These are phyloP conservation scores for Wickerhamiella parazyma DNA, from an alignment of 805 yeast species.

Conservation along the genomic window DNA sequence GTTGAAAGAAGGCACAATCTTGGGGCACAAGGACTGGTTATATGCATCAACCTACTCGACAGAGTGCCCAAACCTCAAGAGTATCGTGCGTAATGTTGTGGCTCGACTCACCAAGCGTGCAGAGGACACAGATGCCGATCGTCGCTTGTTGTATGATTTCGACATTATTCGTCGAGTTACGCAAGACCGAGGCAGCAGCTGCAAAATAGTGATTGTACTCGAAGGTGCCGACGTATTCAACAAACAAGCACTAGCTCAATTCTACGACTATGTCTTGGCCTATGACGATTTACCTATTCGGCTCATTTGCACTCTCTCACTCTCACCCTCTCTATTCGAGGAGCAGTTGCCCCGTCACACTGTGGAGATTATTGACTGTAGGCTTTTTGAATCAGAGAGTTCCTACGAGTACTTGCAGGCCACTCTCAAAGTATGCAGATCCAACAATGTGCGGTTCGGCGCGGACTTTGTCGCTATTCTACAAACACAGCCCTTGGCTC, in stretches of 20 bases:
- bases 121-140: constrained; percentile 19
- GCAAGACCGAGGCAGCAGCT: constrained; percentile 1
- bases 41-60: constrained; percentile 24
- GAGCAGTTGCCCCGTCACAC: constrained; percentile 23
- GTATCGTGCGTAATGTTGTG: constrained; percentile 24
- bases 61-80: constrained; percentile 27
- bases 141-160: constrained; percentile 28
- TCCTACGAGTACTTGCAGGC: constrained; percentile 10
- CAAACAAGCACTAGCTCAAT: constrained; percentile 19
- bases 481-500: background rate
- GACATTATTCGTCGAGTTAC: constrained; percentile 27
- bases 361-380: constrained; percentile 15
- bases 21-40: constrained; percentile 11
- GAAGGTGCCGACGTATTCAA: constrained; percentile 31
- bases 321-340: constrained; percentile 27
- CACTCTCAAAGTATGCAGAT: constrained; percentile 2
- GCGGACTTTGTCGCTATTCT: constrained; percentile 5
- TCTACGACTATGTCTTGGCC: constrained; percentile 24
- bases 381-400: constrained; percentile 9
- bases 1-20: background rate
- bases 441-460: background rate
- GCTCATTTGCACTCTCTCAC: constrained; percentile 26
- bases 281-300: constrained; percentile 25
- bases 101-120: constrained; percentile 20
- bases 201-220: constrained; percentile 20